Percentiles rank a stretch among this genome's conserved stretches.
Evolutionary conservation across 805 yeast species (phyloP).

Genomic region (Cyberlindnera mississippiensis): DNA sequence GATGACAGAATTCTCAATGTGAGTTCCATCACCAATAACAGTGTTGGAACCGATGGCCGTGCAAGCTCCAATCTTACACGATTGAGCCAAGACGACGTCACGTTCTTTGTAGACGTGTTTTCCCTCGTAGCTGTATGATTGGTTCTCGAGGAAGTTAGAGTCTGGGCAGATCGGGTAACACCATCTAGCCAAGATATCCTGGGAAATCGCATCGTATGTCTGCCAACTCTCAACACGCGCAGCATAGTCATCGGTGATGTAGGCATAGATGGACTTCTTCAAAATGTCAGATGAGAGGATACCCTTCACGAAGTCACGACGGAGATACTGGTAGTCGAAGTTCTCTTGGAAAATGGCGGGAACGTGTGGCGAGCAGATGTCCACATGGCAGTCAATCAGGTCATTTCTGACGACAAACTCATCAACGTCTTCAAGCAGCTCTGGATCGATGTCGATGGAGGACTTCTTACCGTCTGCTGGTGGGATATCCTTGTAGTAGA

Average conservation of each 20-base stretch:
- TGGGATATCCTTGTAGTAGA: constrained; percentile 80
- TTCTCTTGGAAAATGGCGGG: constrained; percentile 96
- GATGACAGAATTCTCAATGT: constrained; percentile 65
- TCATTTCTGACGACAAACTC: constrained; percentile 86
- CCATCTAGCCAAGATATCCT: constrained; percentile 89
- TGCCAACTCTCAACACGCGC: constrained; percentile 95
- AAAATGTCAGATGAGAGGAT: constrained; percentile 85
- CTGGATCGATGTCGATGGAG: constrained; percentile 71
- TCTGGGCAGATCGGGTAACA: constrained; percentile 91
- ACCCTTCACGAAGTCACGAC: constrained; percentile 88
- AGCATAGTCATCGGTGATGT: constrained; percentile 74
- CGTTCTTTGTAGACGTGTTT: too few relatives aligned
- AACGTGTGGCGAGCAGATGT: constrained; percentile 90
- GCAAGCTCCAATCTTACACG: constrained; percentile 78
- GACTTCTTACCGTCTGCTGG: constrained; percentile 40
- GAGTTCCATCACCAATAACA: constrained; percentile 69
- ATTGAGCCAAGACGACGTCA: constrained; percentile 88
- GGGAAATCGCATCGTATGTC: constrained; percentile 87
- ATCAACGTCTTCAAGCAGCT: constrained; percentile 66
- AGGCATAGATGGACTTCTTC: constrained; percentile 87
- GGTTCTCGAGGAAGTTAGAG: constrained; percentile 70
- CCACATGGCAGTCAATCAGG: constrained; percentile 93
- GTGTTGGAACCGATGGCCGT: constrained; percentile 82
- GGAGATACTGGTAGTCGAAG: constrained; percentile 84
- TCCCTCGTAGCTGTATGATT: too few relatives aligned